Evolutionary conservation across 108 stramenopile genomes (phyloP).

Genomic region (Pseudonitzschia delicatissima): DNA sequence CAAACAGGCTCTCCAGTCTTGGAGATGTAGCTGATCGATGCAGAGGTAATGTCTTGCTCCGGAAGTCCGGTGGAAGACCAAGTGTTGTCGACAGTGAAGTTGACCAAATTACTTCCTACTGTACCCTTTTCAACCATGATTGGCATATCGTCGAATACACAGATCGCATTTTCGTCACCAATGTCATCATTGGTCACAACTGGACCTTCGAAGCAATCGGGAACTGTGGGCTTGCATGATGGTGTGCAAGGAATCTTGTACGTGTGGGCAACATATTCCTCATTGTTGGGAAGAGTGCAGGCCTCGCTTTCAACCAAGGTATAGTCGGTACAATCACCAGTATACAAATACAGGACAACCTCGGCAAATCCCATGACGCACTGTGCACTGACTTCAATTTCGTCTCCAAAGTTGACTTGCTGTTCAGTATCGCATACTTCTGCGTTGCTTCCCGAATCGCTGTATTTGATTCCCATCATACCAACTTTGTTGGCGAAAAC

Average conservation of each 20-base stretch:
- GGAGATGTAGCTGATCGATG: neutral
- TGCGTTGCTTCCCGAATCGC: neutral
- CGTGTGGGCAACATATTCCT: neutral
- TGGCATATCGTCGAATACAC: neutral
- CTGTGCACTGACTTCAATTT: neutral
- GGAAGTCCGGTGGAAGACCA: neutral
- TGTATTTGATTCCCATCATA: neutral
- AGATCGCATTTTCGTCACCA: neutral
- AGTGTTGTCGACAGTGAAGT: neutral
- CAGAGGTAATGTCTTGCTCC: neutral
- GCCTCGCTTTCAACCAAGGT: neutral
- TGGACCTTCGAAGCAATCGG: neutral
- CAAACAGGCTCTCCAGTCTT: neutral
- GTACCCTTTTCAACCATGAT: neutral
- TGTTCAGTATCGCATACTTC: neutral
- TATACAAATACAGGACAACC: neutral
- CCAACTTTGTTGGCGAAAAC: neutral
- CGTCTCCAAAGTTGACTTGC: neutral
- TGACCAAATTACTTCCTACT: neutral
- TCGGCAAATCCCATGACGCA: constrained; percentile 3
- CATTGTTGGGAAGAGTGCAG: neutral
- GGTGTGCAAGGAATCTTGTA: neutral
- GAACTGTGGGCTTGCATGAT: neutral
- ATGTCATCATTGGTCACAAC: constrained; percentile 7
- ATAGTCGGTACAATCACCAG: neutral